These are phyloP conservation scores for Cynanchum wilfordii DNA, from an alignment of 257 asterid species.

Conservation along the genomic window DNA sequence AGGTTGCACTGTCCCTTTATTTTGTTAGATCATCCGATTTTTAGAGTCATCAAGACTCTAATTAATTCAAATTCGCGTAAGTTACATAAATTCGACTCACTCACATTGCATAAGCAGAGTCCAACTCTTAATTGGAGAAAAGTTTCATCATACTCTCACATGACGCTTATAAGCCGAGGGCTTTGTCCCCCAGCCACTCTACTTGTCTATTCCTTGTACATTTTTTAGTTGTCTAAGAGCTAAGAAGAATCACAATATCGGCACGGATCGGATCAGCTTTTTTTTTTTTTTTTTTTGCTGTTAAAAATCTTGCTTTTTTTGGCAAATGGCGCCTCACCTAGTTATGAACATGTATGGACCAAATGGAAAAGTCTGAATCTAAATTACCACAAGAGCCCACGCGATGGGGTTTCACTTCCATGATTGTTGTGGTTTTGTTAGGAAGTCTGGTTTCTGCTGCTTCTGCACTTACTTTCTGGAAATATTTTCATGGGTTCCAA, in stretches of 20 bases:
- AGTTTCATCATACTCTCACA: too few relatives aligned
- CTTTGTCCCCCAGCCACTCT: too few relatives aligned
- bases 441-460: slow-evolving; percentile 33
- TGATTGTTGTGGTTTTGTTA: slow-evolving; percentile 31
- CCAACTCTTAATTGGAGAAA: too few relatives aligned
- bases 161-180: too few relatives aligned
- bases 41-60: too few relatives aligned
- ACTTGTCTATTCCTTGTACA: not conserved
- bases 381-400: slow-evolving; percentile 11
- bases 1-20: too few relatives aligned
- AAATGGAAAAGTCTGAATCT: slow-evolving; percentile 19
- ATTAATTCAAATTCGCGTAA: too few relatives aligned
- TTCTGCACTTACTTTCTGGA: slow-evolving; percentile 37
- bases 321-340: not conserved
- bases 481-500: slow-evolving; percentile 13
- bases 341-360: too few relatives aligned
- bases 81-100: too few relatives aligned
- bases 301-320: not conserved
- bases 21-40: too few relatives aligned
- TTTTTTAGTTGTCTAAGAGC: not conserved
- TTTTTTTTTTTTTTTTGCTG: not conserved
- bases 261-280: not conserved
- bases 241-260: slow-evolving; percentile 3
- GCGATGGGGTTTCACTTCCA: slow-evolving; percentile 26
- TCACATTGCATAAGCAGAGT: too few relatives aligned